Evolutionary conservation across 225 moss, liverwort and hornwort species (phyloP), one percentile per base, ranked within the genome.

Genomic region (Neckera pumila): DNA sequence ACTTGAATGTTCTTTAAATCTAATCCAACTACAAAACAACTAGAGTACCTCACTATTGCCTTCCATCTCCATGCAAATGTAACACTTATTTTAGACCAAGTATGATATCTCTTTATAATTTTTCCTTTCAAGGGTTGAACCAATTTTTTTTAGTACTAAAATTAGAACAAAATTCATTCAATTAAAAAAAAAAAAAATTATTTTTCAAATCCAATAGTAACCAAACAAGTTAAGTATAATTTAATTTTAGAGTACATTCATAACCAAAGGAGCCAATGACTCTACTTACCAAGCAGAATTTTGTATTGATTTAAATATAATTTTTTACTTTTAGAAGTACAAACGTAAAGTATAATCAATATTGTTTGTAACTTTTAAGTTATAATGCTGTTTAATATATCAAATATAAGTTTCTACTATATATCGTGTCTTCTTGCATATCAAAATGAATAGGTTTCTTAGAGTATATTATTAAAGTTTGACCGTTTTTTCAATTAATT

Each of bases 181-280:
- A 20, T 28, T 20, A 11, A 11, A 2, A 49, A 49, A 0, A 30
- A 0, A 49, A n/a, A n/a, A n/a, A n/a, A n/a, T n/a, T 31, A 4
- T 31, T 75, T 19, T 51, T 3, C 51, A 75, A 75, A 51, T 75
- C 20, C 2, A 12, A 0, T 49, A 20, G 33, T 49, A 1, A 33
- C 3, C 13, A 33, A 33, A 21, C 1, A 49, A 20, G 1, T 13
- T 8, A 33, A 30, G 5, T 4, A 75, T 19, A 19, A 18, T 47
- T 20, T 75, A 12, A 0, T 31, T 49, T 33, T 4, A 30, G 7
- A 17, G 1, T 73, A 27, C 10, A 45, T 73, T 45, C 3, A 17
- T 28, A 17, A 45, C 45, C 30, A 28, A 73, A 28, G 14, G 3
- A 28, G 1, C 0, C 10, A 45, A 28, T 0, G 2, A 0, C 1